Evolutionary conservation across 2,329 filamentous ascomycete species (phyloP).

Genomic region (Achaetomium macrosporum): DNA sequence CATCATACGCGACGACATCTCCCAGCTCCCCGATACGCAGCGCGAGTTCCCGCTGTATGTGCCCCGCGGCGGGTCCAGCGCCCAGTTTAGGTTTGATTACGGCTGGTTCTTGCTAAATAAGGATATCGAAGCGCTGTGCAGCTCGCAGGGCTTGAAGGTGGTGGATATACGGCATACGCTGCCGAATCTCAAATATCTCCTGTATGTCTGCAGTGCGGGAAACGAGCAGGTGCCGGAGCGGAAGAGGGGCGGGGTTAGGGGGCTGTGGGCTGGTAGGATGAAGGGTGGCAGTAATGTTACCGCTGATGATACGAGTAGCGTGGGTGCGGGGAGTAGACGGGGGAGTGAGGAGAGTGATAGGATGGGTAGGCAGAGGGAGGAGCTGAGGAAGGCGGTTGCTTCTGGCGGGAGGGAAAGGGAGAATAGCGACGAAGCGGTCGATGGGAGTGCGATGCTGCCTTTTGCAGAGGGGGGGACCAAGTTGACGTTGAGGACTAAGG

Average conservation of each 20-base stretch:
- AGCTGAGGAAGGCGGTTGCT: constrained; percentile 34
- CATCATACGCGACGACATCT: constrained; percentile 70
- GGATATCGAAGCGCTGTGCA: constrained; percentile 69
- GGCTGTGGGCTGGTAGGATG: constrained; percentile 48
- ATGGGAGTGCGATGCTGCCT: constrained; percentile 25
- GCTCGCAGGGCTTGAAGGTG: constrained; percentile 65
- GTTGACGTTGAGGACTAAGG: constrained; percentile 51
- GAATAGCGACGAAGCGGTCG: constrained; percentile 9
- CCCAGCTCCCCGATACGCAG: constrained; percentile 48
- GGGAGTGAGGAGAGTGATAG: constrained; percentile 42
- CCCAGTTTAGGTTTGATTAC: constrained; percentile 91
- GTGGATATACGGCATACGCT: constrained; percentile 88
- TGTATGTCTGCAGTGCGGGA: constrained; percentile 84
- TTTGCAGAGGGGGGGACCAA: constrained; percentile 42
- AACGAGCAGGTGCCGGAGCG: constrained; percentile 56
- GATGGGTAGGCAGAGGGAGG: constrained; percentile 36
- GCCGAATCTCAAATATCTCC: constrained; percentile 86
- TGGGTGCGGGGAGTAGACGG: constrained; percentile 35
- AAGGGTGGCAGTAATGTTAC: constrained; percentile 27
- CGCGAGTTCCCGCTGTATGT: constrained; percentile 76
- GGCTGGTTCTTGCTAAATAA: constrained; percentile 96
- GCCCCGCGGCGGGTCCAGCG: constrained; percentile 52
- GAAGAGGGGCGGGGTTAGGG: constrained; percentile 56
- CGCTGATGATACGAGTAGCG: constrained; percentile 36
- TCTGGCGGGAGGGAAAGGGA: constrained; percentile 18